These are phyloP conservation scores for Cystobasidiaceae sp. DNA, from an alignment of 1,284 basidiomycete genomes.

Conservation along the genomic window DNA sequence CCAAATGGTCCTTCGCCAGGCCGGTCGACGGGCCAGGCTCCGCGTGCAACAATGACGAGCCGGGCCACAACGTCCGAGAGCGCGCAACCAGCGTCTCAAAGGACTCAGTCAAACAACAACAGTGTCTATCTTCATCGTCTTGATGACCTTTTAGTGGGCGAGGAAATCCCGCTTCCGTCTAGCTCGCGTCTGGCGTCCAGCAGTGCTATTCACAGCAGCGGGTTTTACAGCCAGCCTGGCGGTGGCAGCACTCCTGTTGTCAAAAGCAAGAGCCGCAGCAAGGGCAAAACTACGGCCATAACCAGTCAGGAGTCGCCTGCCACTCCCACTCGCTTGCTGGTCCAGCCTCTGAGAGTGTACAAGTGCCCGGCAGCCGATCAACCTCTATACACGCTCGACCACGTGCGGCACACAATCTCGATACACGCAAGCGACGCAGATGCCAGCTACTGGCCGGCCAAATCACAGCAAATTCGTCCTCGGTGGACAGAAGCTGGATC, in stretches of 20 bases:
- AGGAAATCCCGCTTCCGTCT: too few relatives aligned
- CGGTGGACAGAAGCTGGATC: background rate
- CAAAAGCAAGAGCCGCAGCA: background rate
- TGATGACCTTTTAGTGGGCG: too few relatives aligned
- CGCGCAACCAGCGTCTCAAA: too few relatives aligned
- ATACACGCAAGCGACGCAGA: constrained; percentile 28
- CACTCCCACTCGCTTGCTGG: background rate
- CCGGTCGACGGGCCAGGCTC: too few relatives aligned
- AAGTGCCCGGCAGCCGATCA: constrained; percentile 6
- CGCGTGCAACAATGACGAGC: too few relatives aligned
- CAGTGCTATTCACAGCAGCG: too few relatives aligned
- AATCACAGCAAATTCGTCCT: background rate
- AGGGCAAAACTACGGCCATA: background rate
- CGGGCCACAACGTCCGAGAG: too few relatives aligned
- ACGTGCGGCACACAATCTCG: background rate
- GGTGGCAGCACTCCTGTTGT: background rate
- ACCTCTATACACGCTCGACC: constrained; percentile 4
- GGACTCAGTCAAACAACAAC: too few relatives aligned
- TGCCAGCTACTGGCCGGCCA: constrained; percentile 11
- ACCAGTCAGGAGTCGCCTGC: background rate
- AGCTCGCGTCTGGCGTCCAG: too few relatives aligned
- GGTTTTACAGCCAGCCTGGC: background rate
- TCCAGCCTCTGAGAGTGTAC: constrained; percentile 1
- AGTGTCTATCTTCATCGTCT: too few relatives aligned
- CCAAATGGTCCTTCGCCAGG: too few relatives aligned